phyloP scores from a whole-genome alignment of 257 asterid species.

The Lavandula angustifolia region DNA sequence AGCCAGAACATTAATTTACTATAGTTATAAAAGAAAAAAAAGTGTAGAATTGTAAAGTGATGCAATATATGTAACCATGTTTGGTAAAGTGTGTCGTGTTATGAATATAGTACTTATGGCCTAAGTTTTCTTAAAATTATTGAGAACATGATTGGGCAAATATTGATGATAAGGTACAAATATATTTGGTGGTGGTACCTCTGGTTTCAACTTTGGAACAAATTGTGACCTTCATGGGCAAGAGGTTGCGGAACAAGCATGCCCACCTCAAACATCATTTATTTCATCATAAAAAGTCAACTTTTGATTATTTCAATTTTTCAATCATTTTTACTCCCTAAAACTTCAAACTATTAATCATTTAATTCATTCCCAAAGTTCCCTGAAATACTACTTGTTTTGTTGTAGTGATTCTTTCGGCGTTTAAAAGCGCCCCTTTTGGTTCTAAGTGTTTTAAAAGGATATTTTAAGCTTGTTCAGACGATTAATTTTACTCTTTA shows the following conservation, averaged over 20 bases:
- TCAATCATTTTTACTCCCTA: background rate
- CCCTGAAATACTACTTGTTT: too few relatives aligned
- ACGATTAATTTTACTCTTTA: too few relatives aligned
- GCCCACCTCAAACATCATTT: conserved; percentile 14
- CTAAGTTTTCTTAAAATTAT: conserved; percentile 18
- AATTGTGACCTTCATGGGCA: conserved; percentile 3
- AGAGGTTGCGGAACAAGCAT: conserved; percentile 17
- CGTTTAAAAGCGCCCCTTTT: too few relatives aligned
- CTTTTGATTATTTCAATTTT: background rate
- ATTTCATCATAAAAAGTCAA: background rate
- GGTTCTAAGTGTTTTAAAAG: too few relatives aligned
- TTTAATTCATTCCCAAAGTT: background rate
- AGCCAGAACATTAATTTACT: too few relatives aligned
- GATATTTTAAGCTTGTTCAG: too few relatives aligned
- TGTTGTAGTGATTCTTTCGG: too few relatives aligned
- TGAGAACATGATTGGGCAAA: conserved; percentile 8
- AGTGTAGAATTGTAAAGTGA: background rate
- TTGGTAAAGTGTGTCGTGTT: background rate
- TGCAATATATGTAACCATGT: background rate
- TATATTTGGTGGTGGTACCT: background rate
- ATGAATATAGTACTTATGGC: conserved; percentile 10
- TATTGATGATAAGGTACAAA: background rate
- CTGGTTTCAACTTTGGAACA: background rate
- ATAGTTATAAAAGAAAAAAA: too few relatives aligned
- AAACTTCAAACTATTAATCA: background rate